phyloP scores from a whole-genome alignment of 805 yeast species.

The Candida tibetensis region DNA sequence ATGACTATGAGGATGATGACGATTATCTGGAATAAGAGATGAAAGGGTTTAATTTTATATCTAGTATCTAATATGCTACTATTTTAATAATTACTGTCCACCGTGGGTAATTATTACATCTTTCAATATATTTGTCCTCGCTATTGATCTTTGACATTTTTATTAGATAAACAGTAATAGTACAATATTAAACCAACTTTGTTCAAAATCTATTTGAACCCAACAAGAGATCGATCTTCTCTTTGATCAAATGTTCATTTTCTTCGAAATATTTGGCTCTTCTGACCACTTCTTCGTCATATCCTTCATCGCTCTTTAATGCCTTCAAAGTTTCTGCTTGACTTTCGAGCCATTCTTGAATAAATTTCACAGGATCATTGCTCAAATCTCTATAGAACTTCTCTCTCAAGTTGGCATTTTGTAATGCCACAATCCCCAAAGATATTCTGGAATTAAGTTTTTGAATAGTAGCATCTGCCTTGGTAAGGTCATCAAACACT shows the following conservation, averaged over 20 bases:
- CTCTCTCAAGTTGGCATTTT: constrained; percentile 60
- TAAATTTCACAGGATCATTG: constrained; percentile 72
- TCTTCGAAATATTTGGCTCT: constrained; percentile 76
- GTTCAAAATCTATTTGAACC: constrained; percentile 48
- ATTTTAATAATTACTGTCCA: too few relatives aligned
- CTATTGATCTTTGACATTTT: too few relatives aligned
- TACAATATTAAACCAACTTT: constrained; percentile 2
- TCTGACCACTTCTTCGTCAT: constrained; percentile 85
- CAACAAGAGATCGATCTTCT: constrained; percentile 73
- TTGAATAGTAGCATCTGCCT: constrained; percentile 43
- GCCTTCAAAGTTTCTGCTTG: constrained; percentile 85
- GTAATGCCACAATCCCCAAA: constrained; percentile 51
- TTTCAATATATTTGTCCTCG: too few relatives aligned
- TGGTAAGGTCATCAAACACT: constrained; percentile 42
- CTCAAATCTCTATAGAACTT: constrained; percentile 74
- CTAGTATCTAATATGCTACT: too few relatives aligned
- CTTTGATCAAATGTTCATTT: constrained; percentile 61
- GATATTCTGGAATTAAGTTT: constrained; percentile 42
- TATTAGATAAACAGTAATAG: not conserved
- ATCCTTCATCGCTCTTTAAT: constrained; percentile 84
- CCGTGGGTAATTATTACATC: too few relatives aligned
- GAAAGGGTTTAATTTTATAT: too few relatives aligned
- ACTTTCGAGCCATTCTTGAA: constrained; percentile 71
- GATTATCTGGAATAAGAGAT: constrained; percentile 14
- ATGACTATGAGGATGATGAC: constrained; percentile 19